A percentile compares a stretch with the other conserved stretches of the same genome.
Conservation (phyloP, 108 stramenopile genomes). For the Pseudonitzschia multistriata region DNA sequence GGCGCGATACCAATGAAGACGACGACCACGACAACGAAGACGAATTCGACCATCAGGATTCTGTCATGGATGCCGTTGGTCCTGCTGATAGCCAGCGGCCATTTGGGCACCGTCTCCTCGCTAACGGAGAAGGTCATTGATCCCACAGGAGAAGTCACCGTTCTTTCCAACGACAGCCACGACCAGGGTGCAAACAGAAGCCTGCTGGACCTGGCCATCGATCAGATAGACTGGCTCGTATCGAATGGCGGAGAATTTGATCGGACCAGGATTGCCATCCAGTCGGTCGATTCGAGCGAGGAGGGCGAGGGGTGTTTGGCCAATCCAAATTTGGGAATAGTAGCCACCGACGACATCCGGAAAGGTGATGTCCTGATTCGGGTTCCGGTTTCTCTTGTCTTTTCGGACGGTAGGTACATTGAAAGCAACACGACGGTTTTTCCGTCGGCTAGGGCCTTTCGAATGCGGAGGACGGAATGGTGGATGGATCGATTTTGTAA, state of each 20-base stretch:
- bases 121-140: background rate
- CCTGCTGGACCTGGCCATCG: slow-evolving; percentile 29
- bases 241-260: slow-evolving; percentile 23
- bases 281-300: background rate
- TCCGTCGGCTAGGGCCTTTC: background rate
- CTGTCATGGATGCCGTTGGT: background rate
- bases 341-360: slow-evolving; percentile 40
- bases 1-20: too few relatives aligned
- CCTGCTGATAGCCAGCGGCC: background rate
- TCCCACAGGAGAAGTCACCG: background rate
- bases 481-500: too few relatives aligned
- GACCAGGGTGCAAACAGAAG: background rate
- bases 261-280: background rate
- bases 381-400: slow-evolving; percentile 23
- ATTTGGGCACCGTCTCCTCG: background rate
- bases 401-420: background rate
- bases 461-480: background rate
- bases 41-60: too few relatives aligned
- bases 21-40: too few relatives aligned
- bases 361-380: slow-evolving; percentile 26
- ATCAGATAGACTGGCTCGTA: slow-evolving; percentile 53
- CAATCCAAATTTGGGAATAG: slow-evolving; percentile 23
- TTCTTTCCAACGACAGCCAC: background rate
- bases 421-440: background rate
- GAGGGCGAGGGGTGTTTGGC: background rate